A percentile compares a stretch with the other conserved stretches of the same genome.
phyloP scores from a whole-genome alignment of 148 eudicot species.

The Drosera capensis region DNA sequence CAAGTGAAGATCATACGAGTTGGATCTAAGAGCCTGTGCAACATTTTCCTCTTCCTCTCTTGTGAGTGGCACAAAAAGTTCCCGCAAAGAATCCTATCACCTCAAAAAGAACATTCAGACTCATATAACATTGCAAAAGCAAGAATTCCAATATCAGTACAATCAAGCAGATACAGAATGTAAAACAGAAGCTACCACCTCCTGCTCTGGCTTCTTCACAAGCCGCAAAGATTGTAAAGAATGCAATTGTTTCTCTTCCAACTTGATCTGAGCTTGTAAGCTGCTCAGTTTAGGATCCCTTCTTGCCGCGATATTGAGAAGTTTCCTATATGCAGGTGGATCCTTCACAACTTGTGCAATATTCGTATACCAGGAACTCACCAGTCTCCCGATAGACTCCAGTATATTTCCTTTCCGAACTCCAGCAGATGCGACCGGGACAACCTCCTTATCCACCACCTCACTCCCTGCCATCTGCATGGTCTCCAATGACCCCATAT shows the following conservation, averaged over 20 bases:
- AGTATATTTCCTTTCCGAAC: constrained; percentile 15
- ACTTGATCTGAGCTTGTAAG: constrained; percentile 26
- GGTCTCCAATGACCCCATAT: constrained; percentile 6
- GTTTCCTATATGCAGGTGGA: constrained; percentile 20
- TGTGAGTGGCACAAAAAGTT: constrained; percentile 53
- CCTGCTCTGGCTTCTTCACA: constrained; percentile 36
- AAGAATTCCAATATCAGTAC: constrained; percentile 5
- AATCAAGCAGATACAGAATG: not conserved
- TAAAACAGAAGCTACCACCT: constrained; percentile 5
- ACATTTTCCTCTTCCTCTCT: constrained; percentile 51
- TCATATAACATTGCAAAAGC: not conserved
- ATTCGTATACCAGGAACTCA: constrained; percentile 14
- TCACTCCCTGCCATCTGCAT: constrained; percentile 12
- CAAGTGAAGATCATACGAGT: constrained; percentile 35
- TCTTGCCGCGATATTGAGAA: constrained; percentile 22
- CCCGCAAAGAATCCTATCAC: constrained; percentile 28
- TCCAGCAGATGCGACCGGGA: constrained; percentile 18
- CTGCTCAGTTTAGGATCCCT: constrained; percentile 12
- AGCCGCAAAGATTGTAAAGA: constrained; percentile 10
- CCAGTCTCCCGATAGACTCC: constrained; percentile 18
- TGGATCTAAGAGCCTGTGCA: constrained; percentile 31
- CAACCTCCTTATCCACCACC: constrained; percentile 11
- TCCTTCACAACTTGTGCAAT: constrained; percentile 7
- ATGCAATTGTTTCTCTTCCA: constrained; percentile 13
- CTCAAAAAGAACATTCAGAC: constrained; percentile 7